phyloP scores from a whole-genome alignment of 345 rosid species.

The Noccaea bulbosa region DNA sequence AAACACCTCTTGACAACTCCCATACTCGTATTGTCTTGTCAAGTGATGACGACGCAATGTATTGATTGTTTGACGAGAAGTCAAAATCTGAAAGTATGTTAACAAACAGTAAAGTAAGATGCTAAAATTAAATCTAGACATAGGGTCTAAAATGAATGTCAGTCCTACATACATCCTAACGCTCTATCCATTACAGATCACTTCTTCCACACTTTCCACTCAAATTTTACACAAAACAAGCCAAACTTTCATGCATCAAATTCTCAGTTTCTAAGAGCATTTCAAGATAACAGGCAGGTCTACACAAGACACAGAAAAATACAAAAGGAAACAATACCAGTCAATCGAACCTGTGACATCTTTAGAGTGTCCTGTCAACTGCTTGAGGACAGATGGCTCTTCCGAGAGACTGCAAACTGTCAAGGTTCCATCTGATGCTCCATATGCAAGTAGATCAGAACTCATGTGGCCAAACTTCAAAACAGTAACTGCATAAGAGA shows the following conservation, averaged over 20 bases:
- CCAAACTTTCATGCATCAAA: slow-evolving; percentile 9
- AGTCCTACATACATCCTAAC: slow-evolving; percentile 3
- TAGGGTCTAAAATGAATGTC: slow-evolving; percentile 2
- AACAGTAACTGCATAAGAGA: slow-evolving; percentile 75
- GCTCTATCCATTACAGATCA: slow-evolving; percentile 11
- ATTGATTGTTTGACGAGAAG: slow-evolving; percentile 97
- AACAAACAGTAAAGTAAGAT: slow-evolving; percentile 33
- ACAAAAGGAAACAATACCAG: slow-evolving; percentile 65
- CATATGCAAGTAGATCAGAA: slow-evolving; percentile 93
- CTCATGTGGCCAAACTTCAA: slow-evolving; percentile 96
- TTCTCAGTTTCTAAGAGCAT: neutral
- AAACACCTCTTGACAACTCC: slow-evolving; percentile 89
- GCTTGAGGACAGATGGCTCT: slow-evolving; percentile 68
- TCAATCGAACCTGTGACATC: slow-evolving; percentile 98
- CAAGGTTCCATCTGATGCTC: slow-evolving; percentile 93
- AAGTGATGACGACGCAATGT: slow-evolving; percentile 86
- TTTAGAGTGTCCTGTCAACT: slow-evolving; percentile 74
- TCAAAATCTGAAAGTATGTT: slow-evolving; percentile 77
- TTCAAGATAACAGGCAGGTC: slow-evolving; percentile 23
- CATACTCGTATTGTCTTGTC: slow-evolving; percentile 99
- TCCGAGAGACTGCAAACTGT: slow-evolving; percentile 80
- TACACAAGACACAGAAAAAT: slow-evolving; percentile 46
- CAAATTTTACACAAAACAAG: neutral
- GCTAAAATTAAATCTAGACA: neutral
- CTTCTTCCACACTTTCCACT: slow-evolving; percentile 6